Evolutionary conservation across 2,329 filamentous ascomycete species (phyloP).

Genomic region (Chaetomiaceae sp.): DNA sequence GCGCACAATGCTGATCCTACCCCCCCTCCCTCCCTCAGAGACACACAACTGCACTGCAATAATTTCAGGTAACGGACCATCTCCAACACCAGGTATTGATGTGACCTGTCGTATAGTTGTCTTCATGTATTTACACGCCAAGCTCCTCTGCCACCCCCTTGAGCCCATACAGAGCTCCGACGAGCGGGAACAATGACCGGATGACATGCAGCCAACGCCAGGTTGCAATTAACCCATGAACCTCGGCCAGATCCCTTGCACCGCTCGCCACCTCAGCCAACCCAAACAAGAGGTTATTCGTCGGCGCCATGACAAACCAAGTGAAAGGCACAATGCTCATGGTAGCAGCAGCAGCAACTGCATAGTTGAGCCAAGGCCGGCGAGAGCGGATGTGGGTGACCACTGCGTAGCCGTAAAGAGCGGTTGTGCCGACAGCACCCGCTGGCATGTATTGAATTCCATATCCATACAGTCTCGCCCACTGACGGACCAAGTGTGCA

Average conservation of each 20-base stretch:
- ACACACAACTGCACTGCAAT: too few species aligned
- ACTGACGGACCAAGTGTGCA: slow-evolving; percentile 29
- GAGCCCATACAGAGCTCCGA: neutral
- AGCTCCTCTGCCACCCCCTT: neutral
- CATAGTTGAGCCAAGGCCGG: slow-evolving; percentile 26
- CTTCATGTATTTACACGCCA: too few species aligned
- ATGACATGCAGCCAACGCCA: neutral
- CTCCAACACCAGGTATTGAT: too few species aligned
- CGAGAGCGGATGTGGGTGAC: neutral
- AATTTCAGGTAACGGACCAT: too few species aligned
- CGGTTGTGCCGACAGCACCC: neutral
- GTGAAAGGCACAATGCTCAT: slow-evolving; percentile 35
- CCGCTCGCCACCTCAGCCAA: slow-evolving; percentile 14
- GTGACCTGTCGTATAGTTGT: too few species aligned
- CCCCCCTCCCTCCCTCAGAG: too few species aligned
- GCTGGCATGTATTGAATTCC: neutral
- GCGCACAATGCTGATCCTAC: too few species aligned
- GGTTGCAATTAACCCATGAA: neutral
- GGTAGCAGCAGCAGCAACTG: slow-evolving; percentile 27
- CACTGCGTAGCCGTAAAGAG: neutral
- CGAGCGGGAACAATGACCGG: neutral
- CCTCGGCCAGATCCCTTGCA: neutral
- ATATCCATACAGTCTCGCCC: slow-evolving; percentile 32
- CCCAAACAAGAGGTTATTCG: slow-evolving; percentile 31
- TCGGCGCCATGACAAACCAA: slow-evolving; percentile 32